Percentiles rank a stretch among this genome's conserved stretches.
Conservation (phyloP, 2,329 filamentous ascomycete genomes). For the Curvularia eragrostidis region DNA sequence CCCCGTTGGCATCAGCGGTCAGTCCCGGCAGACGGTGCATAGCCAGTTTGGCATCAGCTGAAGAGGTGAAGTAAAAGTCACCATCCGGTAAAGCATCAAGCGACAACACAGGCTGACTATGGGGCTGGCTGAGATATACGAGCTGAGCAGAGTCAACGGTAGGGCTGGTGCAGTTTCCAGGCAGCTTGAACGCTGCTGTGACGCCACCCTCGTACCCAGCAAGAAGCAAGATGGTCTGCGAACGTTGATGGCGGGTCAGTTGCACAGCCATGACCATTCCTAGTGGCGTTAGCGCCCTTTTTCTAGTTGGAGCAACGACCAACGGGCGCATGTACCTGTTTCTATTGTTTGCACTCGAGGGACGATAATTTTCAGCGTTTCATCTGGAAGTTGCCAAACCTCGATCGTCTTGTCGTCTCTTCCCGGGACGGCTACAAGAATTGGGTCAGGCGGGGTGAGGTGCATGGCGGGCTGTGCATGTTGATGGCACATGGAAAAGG, state of each 20-base stretch:
- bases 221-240: conserved; percentile 64
- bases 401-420: conserved; percentile 67
- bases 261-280: conserved; percentile 90
- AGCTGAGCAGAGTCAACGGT: conserved; percentile 51
- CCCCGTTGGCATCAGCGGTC: not conserved
- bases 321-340: conserved; percentile 47
- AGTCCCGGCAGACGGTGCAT: conserved; percentile 71
- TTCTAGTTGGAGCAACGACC: conserved; percentile 36
- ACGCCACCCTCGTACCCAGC: conserved; percentile 88
- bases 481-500: conserved; percentile 69
- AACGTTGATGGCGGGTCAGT: conserved; percentile 35
- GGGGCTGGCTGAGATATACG: conserved; percentile 70
- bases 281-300: conserved; percentile 49
- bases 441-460: conserved; percentile 30
- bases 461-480: not conserved
- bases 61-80: conserved; percentile 76
- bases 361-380: conserved; percentile 69
- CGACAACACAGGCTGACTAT: conserved; percentile 83
- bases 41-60: conserved; percentile 79
- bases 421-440: conserved; percentile 78
- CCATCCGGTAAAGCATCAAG: conserved; percentile 47
- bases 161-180: conserved; percentile 34
- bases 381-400: conserved; percentile 80
- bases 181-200: conserved; percentile 68
- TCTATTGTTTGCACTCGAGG: conserved; percentile 53